Percentiles rank a stretch among this genome's conserved stretches.
phyloP scores from a whole-genome alignment of 441 rosid genomes.

The Flueggea neowawraea region DNA sequence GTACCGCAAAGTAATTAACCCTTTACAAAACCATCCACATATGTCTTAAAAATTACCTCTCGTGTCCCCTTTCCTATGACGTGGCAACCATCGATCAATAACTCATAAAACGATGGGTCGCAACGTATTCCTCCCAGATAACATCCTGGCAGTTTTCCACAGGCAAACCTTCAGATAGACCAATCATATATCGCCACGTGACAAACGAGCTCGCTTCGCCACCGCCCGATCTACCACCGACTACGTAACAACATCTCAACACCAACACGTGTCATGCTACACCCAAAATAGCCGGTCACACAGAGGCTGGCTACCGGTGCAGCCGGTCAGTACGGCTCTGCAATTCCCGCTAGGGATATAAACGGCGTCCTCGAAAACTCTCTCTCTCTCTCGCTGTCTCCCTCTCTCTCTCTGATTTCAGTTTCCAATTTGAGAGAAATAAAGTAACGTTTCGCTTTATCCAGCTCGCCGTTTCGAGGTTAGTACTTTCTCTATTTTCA shows the following conservation, averaged over 20 bases:
- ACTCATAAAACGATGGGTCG: neutral
- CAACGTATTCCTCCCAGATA: conserved; percentile 1
- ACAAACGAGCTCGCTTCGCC: conserved; percentile 15
- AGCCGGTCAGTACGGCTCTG: conserved; percentile 43
- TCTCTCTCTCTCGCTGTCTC: neutral
- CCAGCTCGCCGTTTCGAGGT: conserved; percentile 33
- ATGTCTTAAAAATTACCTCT: neutral
- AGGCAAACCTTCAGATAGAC: conserved; percentile 6
- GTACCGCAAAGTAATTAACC: too few species aligned
- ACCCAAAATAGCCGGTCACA: conserved; percentile 23
- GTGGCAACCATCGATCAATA: neutral
- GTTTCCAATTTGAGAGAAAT: conserved; percentile 19
- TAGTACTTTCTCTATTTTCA: conserved; percentile 11
- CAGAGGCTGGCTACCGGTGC: conserved; percentile 17
- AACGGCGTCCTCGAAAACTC: conserved; percentile 21
- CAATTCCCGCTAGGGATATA: conserved; percentile 57
- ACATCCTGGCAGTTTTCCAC: conserved; percentile 6
- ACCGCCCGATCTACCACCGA: conserved; percentile 37
- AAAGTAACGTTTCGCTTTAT: conserved; percentile 28
- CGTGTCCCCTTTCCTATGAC: neutral
- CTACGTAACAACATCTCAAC: neutral
- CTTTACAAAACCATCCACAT: too few species aligned
- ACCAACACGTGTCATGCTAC: conserved; percentile 21
- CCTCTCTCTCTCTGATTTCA: conserved; percentile 12
- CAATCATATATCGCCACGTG: conserved; percentile 20